A percentile compares a stretch with the other conserved stretches of the same genome.
Conservation (phyloP, 2,329 filamentous ascomycete genomes). For the Balansia obtecta region DNA sequence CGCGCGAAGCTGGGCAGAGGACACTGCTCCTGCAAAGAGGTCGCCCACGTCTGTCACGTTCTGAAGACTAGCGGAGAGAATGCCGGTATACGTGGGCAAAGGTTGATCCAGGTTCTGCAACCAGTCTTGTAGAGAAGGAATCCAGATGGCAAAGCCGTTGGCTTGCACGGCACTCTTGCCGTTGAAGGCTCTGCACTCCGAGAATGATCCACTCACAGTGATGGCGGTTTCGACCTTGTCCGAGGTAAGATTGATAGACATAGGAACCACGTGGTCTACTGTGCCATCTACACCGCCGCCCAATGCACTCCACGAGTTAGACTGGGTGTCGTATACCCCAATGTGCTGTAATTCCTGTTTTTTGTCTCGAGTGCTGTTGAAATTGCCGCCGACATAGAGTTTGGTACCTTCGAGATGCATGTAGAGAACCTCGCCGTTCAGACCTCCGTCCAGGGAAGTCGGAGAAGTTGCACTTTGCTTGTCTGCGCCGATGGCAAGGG, state of each 20-base stretch:
- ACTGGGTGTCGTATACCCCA: slow-evolving; percentile 59
- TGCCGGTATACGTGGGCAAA: slow-evolving; percentile 56
- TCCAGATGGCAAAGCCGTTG: slow-evolving; percentile 80
- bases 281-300: slow-evolving; percentile 77
- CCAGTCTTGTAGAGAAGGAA: slow-evolving; percentile 78
- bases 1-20: slow-evolving; percentile 60
- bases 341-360: slow-evolving; percentile 59
- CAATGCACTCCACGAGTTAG: slow-evolving; percentile 62
- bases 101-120: slow-evolving; percentile 61
- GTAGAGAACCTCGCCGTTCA: slow-evolving; percentile 66
- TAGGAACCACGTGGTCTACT: slow-evolving; percentile 61
- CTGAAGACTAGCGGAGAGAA: slow-evolving; percentile 57
- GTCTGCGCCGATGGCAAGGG: slow-evolving; percentile 55
- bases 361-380: slow-evolving; percentile 57
- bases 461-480: slow-evolving; percentile 49
- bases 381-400: slow-evolving; percentile 76
- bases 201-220: slow-evolving; percentile 70
- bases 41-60: slow-evolving; percentile 49
- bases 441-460: slow-evolving; percentile 54
- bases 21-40: slow-evolving; percentile 74
- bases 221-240: slow-evolving; percentile 60
- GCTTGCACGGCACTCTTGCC: slow-evolving; percentile 48
- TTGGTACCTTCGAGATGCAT: slow-evolving; percentile 54
- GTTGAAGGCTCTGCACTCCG: slow-evolving; percentile 55
- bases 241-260: slow-evolving; percentile 66